A percentile compares a stretch with the other conserved stretches of the same genome.
phyloP scores from a whole-genome alignment of 1,284 basidiomycete genomes.

The Cerrena zonata region DNA sequence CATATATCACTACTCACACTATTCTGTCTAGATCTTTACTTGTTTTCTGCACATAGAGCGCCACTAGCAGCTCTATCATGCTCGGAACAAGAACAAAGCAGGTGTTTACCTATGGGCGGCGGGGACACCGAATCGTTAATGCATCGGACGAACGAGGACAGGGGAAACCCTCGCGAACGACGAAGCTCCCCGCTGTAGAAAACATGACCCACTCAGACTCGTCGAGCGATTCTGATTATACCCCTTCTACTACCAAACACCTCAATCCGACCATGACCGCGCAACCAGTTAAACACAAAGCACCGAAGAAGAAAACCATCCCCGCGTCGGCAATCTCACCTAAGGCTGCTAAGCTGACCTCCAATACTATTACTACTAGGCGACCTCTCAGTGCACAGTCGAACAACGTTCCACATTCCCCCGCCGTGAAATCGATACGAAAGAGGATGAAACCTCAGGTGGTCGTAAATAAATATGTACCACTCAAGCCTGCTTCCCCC shows the following conservation, averaged over 20 bases:
- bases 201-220: not conserved
- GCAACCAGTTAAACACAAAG: not conserved
- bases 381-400: conserved; percentile 37
- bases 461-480: conserved; percentile 22
- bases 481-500: conserved; percentile 34
- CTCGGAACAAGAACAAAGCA: conserved; percentile 59
- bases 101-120: conserved; percentile 63
- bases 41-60: not conserved
- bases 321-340: conserved; percentile 9
- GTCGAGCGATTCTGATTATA: too few species aligned
- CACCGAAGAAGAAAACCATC: not conserved
- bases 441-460: conserved; percentile 24
- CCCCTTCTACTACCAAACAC: too few species aligned
- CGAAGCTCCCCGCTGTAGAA: not conserved
- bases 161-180: not conserved
- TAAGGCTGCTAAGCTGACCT: conserved; percentile 6
- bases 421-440: conserved; percentile 23
- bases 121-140: conserved; percentile 58
- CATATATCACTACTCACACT: too few species aligned
- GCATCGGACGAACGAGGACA: conserved; percentile 33
- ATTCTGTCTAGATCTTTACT: too few species aligned
- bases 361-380: conserved; percentile 29
- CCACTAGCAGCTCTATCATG: conserved; percentile 27
- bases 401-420: conserved; percentile 39
- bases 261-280: not conserved